Conservation (phyloP, 192 early-diverging fungal species). For the Entomortierella lignicola region DNA sequence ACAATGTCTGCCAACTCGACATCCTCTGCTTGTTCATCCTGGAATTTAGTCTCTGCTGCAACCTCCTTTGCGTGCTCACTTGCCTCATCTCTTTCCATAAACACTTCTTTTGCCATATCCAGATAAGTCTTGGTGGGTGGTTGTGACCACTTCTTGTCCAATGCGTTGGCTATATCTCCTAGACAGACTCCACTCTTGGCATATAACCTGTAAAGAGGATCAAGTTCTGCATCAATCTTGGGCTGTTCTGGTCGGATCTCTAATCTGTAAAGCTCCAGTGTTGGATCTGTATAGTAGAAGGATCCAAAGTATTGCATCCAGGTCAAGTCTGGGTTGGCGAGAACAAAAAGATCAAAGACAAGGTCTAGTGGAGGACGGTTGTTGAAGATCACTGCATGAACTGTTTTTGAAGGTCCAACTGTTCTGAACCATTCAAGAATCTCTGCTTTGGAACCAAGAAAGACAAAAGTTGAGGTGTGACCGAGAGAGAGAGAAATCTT, state of each 20-base stretch:
- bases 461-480: slow-evolving; percentile 58
- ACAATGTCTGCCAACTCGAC: slow-evolving; percentile 44
- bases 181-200: slow-evolving; percentile 53
- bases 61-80: slow-evolving; percentile 30
- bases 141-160: slow-evolving; percentile 58
- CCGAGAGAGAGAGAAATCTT: slow-evolving; percentile 59
- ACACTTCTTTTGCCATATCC: slow-evolving; percentile 49
- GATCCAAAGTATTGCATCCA: slow-evolving; percentile 53
- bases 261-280: slow-evolving; percentile 48
- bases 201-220: slow-evolving; percentile 58
- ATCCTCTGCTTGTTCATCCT: slow-evolving; percentile 29
- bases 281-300: slow-evolving; percentile 52
- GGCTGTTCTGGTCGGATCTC: slow-evolving; percentile 61
- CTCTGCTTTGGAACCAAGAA: slow-evolving; percentile 58
- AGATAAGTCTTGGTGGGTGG: slow-evolving; percentile 44
- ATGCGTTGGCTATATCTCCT: slow-evolving; percentile 52
- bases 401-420: slow-evolving; percentile 35
- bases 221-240: slow-evolving; percentile 54
- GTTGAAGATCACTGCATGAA: slow-evolving; percentile 38
- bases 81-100: slow-evolving; percentile 45
- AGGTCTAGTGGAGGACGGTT: slow-evolving; percentile 55
- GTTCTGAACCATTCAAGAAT: slow-evolving; percentile 61
- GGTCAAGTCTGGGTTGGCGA: slow-evolving; percentile 56
- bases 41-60: slow-evolving; percentile 20
- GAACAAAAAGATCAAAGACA: slow-evolving; percentile 60